Evolutionary conservation across 2,329 filamentous ascomycete genomes (phyloP), one percentile per base, ranked within the genome.

Genomic region (Stagonosporopsis cucurbitacearum): DNA sequence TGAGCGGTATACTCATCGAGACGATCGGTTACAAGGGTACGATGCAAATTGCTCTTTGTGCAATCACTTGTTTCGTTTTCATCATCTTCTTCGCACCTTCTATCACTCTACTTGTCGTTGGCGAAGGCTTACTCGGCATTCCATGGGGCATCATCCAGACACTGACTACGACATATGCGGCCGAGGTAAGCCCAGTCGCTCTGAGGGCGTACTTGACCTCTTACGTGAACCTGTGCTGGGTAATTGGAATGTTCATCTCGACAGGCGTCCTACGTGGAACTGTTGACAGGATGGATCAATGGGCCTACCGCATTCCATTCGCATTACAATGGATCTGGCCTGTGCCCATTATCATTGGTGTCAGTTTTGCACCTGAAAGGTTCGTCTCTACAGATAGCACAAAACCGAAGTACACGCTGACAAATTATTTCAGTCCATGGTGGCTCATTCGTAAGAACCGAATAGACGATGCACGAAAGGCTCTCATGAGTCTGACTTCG

Each of bases 241-340:
- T 19, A 4, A 42, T 67, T 36, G 88, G 88, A 11, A 88, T 90
- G 71, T 80, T 88, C 59, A 86, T 91, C 52, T 86, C 85, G 26
- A 87, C 88, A 48, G 87, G 86, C 19, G 87, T 89, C 50, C 85
- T 90, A 64, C 84, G 84, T 68, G 80, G 82, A 50, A 87, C 89
- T 78, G 75, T 88, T 32, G 77, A 81, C 67, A 81, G 85, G 37
- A 70, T 49, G 5, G 54, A 88, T 60, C 79, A 89, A 69, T 88
- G 85, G 85, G 81, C 84, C 0, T 88, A 87, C 69, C 81, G 86
- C 28, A 86, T 88, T 36, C 71, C 70, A 3, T 91, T 88, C 64
- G 86, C 83, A 0, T 75, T 90, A 35, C 88, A 91, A 75, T 91
- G 88, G 88, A 86, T 89, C 74, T 90, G 87, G 87, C 86, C 87